A percentile compares a stretch with the other conserved stretches of the same genome.
phyloP scores from a whole-genome alignment of 2,329 filamentous ascomycete genomes.

The Cercospora zeae-maydis region DNA sequence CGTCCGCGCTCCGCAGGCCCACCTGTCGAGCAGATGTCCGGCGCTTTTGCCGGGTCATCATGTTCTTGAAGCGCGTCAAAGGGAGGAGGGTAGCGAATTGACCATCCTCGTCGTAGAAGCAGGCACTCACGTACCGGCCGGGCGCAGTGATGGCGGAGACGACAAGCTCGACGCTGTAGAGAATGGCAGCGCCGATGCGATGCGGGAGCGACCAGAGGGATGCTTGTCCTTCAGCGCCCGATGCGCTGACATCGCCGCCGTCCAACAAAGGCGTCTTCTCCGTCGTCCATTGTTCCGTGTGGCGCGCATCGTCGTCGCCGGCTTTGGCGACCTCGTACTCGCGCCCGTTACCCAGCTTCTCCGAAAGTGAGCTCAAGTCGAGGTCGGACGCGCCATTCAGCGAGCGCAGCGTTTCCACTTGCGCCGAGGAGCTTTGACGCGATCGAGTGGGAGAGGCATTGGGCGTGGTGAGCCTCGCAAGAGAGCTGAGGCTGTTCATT shows the following conservation, averaged over 20 bases:
- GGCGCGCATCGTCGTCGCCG: constrained; percentile 18
- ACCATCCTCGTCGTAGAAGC: constrained; percentile 76
- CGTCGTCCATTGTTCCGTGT: constrained; percentile 37
- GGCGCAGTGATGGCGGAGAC: constrained; percentile 75
- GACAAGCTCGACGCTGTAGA: constrained; percentile 74
- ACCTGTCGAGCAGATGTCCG: constrained; percentile 31
- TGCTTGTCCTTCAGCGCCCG: constrained; percentile 8
- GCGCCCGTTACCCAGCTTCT: constrained; percentile 25
- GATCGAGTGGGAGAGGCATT: constrained; percentile 50
- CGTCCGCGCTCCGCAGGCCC: constrained; percentile 30
- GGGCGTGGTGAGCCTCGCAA: constrained; percentile 68
- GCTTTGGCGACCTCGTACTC: constrained; percentile 22
- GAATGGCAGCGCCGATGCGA: constrained; percentile 66
- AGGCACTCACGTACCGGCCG: constrained; percentile 76
- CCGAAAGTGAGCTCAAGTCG: constrained; percentile 25
- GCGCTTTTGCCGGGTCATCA: constrained; percentile 44
- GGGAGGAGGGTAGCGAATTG: constrained; percentile 75
- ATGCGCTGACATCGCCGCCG: constrained; percentile 12
- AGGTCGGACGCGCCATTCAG: constrained; percentile 14
- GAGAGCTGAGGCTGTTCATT: constrained; percentile 96
- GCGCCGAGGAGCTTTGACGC: constrained; percentile 37
- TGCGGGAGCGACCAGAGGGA: constrained; percentile 35
- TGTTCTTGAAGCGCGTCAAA: constrained; percentile 57
- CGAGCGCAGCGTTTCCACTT: constrained; percentile 19
- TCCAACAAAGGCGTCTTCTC: constrained; percentile 69